A percentile compares a stretch with the other conserved stretches of the same genome.
phyloP scores from a whole-genome alignment of 2,329 filamentous ascomycete species.

The Huntiella abstrusa region DNA sequence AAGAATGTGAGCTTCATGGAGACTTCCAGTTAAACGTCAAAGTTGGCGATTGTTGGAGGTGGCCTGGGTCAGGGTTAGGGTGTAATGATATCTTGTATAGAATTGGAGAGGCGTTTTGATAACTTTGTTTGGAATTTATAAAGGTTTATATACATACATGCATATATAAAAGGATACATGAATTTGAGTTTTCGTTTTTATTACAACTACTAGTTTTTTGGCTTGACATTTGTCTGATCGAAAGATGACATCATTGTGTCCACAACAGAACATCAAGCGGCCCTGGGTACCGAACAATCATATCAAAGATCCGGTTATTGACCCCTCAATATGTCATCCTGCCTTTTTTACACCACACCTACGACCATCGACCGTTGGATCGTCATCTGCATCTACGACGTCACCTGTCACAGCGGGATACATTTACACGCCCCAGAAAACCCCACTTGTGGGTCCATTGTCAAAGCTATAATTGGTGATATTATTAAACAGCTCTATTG shows the following conservation, averaged over 20 bases:
- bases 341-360: constrained; percentile 7
- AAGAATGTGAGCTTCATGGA: constrained; percentile 13
- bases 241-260: too few species aligned
- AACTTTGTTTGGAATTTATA: neutral
- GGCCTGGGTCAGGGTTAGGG: too few species aligned
- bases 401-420: constrained; percentile 8
- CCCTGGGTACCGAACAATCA: too few species aligned
- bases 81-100: neutral
- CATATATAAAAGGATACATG: neutral
- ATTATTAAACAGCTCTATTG: neutral
- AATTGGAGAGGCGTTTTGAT: neutral
- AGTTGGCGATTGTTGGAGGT: too few species aligned
- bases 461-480: constrained; percentile 6
- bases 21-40: neutral
- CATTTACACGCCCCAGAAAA: neutral
- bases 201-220: too few species aligned
- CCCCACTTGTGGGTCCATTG: neutral
- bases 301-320: neutral
- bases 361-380: neutral
- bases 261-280: too few species aligned
- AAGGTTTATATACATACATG: neutral
- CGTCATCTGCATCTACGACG: neutral
- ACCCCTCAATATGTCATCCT: constrained; percentile 9
- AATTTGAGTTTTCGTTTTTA: too few species aligned
- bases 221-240: too few species aligned